phyloP scores from a whole-genome alignment of 805 yeast genomes.

The Ogataea trehaloabstinens region DNA sequence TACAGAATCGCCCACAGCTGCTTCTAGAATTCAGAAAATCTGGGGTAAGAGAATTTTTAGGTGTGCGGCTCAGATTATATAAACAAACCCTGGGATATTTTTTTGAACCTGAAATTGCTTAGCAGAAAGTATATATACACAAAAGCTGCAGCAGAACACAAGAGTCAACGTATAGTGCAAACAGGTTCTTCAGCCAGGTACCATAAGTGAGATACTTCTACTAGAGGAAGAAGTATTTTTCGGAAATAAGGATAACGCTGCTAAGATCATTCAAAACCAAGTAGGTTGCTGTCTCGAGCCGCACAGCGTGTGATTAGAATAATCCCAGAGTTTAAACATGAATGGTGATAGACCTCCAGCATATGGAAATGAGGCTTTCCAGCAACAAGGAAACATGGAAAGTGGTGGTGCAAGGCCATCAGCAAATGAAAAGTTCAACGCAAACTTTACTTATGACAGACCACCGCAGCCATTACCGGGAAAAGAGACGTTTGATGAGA shows the following conservation, averaged over 20 bases:
- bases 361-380: constrained; percentile 4
- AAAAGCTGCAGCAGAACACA: too few relatives aligned
- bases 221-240: too few relatives aligned
- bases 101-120: not conserved
- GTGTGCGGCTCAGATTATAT: not conserved
- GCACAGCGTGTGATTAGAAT: too few relatives aligned
- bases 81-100: not conserved
- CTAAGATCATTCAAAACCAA: too few relatives aligned
- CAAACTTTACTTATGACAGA: constrained; percentile 17
- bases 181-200: not conserved
- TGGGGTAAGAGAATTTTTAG: not conserved
- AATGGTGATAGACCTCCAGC: constrained; percentile 10
- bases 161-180: too few relatives aligned
- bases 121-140: too few relatives aligned
- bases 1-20: too few relatives aligned
- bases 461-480: constrained; percentile 33
- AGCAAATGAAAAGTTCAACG: constrained; percentile 13
- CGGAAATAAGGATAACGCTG: too few relatives aligned
- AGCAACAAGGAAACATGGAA: constrained; percentile 10
- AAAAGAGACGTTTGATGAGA: constrained; percentile 53
- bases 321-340: constrained; percentile 1
- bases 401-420: constrained; percentile 3
- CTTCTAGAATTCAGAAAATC: too few relatives aligned
- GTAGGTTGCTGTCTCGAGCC: too few relatives aligned
- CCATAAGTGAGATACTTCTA: too few relatives aligned